Evolutionary conservation across 805 yeast genomes (phyloP).

Genomic region (Pichia phayaonensis): DNA sequence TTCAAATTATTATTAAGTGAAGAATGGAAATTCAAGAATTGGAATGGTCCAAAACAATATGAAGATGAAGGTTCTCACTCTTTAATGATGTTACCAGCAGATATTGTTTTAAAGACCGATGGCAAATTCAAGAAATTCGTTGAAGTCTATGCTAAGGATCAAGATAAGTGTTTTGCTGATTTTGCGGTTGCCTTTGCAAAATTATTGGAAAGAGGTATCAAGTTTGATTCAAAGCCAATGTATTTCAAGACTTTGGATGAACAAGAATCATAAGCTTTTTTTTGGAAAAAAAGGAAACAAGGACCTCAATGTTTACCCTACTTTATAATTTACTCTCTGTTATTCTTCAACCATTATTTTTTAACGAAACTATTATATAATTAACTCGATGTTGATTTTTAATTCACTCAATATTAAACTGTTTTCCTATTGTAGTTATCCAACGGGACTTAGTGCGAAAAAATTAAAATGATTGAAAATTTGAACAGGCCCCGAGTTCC

Average conservation of each 20-base stretch:
- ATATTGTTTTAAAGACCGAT: slow-evolving; percentile 45
- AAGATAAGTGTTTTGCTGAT: slow-evolving; percentile 41
- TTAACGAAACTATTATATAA: not conserved
- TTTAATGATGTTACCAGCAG: slow-evolving; percentile 55
- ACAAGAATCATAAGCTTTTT: slow-evolving; percentile 34
- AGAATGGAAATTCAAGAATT: slow-evolving; percentile 51
- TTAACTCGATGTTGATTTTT: too few species aligned
- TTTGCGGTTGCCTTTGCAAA: slow-evolving; percentile 38
- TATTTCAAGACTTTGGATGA: slow-evolving; percentile 64
- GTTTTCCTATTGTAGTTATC: too few species aligned
- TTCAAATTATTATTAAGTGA: slow-evolving; percentile 46
- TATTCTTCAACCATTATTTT: not conserved
- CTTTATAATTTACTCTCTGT: not conserved
- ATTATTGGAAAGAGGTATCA: slow-evolving; percentile 66
- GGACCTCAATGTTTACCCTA: not conserved
- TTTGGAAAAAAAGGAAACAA: too few species aligned
- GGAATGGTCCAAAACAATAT: slow-evolving; percentile 59
- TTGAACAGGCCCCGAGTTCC: too few species aligned
- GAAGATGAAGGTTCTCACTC: slow-evolving; percentile 50
- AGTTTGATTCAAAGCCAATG: slow-evolving; percentile 40
- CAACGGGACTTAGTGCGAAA: too few species aligned
- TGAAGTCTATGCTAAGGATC: slow-evolving; percentile 42
- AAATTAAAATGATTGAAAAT: too few species aligned
- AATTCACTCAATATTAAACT: too few species aligned
- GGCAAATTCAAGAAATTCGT: slow-evolving; percentile 37